These are phyloP conservation scores for Exophiala viscosa DNA, from an alignment of 2,329 filamentous ascomycete species.

Conservation along the genomic window DNA sequence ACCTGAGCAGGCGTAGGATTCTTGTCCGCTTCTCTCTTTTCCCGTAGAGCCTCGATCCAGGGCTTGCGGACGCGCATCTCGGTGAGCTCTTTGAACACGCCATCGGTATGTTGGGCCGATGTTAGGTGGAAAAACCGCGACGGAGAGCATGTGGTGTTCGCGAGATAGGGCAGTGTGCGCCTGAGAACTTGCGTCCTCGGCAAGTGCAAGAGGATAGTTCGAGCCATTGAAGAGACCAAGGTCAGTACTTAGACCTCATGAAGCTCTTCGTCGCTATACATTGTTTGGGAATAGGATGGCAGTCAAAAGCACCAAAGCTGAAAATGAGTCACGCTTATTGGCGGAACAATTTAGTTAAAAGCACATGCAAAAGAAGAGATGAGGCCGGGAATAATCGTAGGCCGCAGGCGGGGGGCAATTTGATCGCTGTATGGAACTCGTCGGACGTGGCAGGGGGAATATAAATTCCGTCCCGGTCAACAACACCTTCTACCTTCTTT, in stretches of 20 bases:
- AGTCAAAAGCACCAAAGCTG: too few species aligned
- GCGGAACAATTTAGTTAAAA: too few species aligned
- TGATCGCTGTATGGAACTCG: too few species aligned
- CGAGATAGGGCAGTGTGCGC: background rate
- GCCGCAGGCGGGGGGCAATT: too few species aligned
- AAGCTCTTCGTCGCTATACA: background rate
- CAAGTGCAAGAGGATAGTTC: conserved; percentile 1
- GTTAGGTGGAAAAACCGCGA: conserved; percentile 16
- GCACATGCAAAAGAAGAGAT: too few species aligned
- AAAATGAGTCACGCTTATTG: too few species aligned
- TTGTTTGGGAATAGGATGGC: background rate
- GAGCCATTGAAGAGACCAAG: conserved; percentile 4
- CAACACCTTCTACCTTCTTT: too few species aligned
- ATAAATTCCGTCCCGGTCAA: too few species aligned
- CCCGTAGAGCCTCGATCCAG: conserved; percentile 63
- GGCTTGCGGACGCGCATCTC: conserved; percentile 61
- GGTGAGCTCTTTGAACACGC: conserved; percentile 58
- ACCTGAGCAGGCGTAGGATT: conserved; percentile 23
- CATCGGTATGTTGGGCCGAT: conserved; percentile 44
- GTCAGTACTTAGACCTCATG: background rate
- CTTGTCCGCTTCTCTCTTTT: conserved; percentile 46
- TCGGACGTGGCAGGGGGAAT: too few species aligned
- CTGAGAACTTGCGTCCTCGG: background rate
- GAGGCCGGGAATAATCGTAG: too few species aligned
- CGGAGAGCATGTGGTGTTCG: background rate